Evolutionary conservation across 106 monocot species (phyloP).

Genomic region (Gastrodia elata): DNA sequence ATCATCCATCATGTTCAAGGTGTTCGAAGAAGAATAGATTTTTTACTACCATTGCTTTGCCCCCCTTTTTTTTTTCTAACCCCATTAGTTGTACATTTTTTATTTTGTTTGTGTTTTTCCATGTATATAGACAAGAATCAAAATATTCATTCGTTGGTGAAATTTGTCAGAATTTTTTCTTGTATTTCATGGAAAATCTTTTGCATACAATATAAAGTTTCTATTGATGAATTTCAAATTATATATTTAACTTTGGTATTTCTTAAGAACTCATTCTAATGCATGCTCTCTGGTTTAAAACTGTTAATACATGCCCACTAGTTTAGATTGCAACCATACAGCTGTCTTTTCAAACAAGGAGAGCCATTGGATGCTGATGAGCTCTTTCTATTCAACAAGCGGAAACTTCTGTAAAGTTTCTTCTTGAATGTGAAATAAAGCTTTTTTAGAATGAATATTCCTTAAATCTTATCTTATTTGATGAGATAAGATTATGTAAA

Average conservation of each 20-base stretch:
- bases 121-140: neutral
- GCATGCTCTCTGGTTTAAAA: neutral
- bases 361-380: neutral
- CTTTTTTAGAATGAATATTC: too few relatives aligned
- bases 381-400: too few relatives aligned
- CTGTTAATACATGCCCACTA: neutral
- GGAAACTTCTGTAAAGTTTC: too few relatives aligned
- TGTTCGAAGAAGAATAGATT: neutral
- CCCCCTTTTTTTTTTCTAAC: neutral
- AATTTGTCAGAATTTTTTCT: neutral
- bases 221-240: neutral
- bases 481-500: too few relatives aligned
- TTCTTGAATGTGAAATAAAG: too few relatives aligned
- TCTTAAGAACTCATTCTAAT: neutral
- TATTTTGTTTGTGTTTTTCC: neutral
- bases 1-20: too few relatives aligned
- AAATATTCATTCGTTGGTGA: neutral
- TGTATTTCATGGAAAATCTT: neutral
- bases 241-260: neutral
- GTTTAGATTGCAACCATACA: neutral
- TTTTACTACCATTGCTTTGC: neutral
- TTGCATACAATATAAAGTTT: neutral
- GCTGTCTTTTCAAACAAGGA: neutral
- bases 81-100: neutral
- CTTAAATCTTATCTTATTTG: too few relatives aligned